phyloP scores from a whole-genome alignment of 805 yeast species.

The Candida endomychidarum region DNA sequence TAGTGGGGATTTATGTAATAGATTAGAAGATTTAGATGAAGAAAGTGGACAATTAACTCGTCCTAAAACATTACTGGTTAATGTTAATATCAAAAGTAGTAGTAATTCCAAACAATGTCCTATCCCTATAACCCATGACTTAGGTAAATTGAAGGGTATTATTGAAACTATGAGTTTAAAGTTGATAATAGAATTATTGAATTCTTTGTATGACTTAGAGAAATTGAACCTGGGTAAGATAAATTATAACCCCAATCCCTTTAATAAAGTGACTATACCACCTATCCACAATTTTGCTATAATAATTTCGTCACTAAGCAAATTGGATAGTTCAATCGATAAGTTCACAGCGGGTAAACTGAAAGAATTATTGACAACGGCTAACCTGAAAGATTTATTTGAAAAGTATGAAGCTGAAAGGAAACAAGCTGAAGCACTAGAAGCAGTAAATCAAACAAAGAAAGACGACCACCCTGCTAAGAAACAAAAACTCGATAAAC shows the following conservation, averaged over 20 bases:
- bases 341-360: constrained; percentile 15
- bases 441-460: not conserved
- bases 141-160: constrained; percentile 34
- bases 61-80: constrained; percentile 56
- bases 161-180: constrained; percentile 32
- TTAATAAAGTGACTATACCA: constrained; percentile 23
- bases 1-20: constrained; percentile 70
- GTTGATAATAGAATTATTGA: constrained; percentile 42
- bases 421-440: not conserved
- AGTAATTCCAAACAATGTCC: constrained; percentile 44
- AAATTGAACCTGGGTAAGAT: constrained; percentile 22
- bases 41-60: constrained; percentile 47
- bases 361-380: no score
- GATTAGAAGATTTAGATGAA: constrained; percentile 74
- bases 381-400: constrained; percentile 26
- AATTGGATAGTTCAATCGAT: constrained; percentile 18
- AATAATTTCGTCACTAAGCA: constrained; percentile 43
- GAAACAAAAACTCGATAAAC: constrained; percentile 21
- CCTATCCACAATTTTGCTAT: constrained; percentile 54
- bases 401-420: constrained; percentile 17
- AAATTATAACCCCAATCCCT: constrained; percentile 16
- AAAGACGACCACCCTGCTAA: not conserved
- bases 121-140: constrained; percentile 33
- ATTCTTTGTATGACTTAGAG: constrained; percentile 20
- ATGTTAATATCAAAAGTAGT: constrained; percentile 21